Evolutionary conservation across 179 eudicot genomes (phyloP).

Genomic region (Silene noctiflora): DNA sequence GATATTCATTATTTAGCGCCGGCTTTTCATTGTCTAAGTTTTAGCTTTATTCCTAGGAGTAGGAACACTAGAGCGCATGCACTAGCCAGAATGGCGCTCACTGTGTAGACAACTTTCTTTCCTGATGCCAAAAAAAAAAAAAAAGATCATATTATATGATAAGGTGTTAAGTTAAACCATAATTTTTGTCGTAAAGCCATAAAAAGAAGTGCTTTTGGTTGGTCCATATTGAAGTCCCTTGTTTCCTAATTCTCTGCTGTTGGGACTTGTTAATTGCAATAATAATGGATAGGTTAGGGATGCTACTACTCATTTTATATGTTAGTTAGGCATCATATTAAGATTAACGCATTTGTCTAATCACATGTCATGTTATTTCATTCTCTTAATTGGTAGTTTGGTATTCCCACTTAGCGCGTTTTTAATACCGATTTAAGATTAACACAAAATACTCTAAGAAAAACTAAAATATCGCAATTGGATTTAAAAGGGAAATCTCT

Average conservation of each 20-base stretch:
- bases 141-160: no score
- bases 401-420: not conserved
- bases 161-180: not conserved
- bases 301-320: not conserved
- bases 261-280: not conserved
- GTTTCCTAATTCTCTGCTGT: not conserved
- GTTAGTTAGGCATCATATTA: slow-evolving; percentile 10
- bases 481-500: not conserved
- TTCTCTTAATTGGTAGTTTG: not conserved
- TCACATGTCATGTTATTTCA: not conserved
- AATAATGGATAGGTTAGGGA: no score
- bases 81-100: no score
- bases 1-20: no score
- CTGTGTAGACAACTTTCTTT: no score
- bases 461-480: no score
- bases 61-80: no score
- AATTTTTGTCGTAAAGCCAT: slow-evolving; percentile 1
- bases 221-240: not conserved
- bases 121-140: no score
- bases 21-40: no score
- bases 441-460: no score
- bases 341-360: slow-evolving; percentile 2
- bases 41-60: no score
- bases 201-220: not conserved
- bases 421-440: no score